Conservation (phyloP, 2,329 filamentous ascomycete genomes). For the Dothiorella sarmentorum region DNA sequence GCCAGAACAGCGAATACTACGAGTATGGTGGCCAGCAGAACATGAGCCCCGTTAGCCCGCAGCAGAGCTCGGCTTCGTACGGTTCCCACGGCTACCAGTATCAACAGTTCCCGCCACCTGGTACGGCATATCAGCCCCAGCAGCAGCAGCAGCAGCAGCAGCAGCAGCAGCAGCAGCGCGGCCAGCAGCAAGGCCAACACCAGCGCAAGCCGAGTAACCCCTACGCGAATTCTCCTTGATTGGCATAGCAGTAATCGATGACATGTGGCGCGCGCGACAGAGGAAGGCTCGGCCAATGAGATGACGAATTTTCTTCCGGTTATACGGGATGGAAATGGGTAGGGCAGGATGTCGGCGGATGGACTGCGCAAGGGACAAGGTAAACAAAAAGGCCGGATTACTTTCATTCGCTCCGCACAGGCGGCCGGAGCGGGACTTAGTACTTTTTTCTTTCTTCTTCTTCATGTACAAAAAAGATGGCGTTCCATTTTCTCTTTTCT, state of each 20-base stretch:
- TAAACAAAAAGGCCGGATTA: not conserved
- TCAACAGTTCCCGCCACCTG: not conserved
- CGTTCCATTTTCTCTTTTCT: not conserved
- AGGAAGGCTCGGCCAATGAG: not conserved
- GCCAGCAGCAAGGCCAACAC: slow-evolving; percentile 2
- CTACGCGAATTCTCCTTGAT: not conserved
- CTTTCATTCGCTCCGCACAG: not conserved
- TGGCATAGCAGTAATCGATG: not conserved
- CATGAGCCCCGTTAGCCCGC: slow-evolving; percentile 9
- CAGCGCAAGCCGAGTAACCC: not conserved
- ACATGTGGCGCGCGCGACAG: not conserved
- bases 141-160: not conserved
- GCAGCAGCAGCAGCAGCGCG: slow-evolving; percentile 1
- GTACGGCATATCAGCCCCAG: not conserved
- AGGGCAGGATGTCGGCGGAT: not conserved
- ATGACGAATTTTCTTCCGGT: slow-evolving; percentile 14
- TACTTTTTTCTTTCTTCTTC: not conserved
- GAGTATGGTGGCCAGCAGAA: slow-evolving; percentile 3
- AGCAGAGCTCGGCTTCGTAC: slow-evolving; percentile 9
- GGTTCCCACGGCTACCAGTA: not conserved
- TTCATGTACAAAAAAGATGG: not conserved
- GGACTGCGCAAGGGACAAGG: not conserved
- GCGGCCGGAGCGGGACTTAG: not conserved
- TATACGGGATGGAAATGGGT: not conserved
- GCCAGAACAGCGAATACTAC: not conserved